phyloP scores from a whole-genome alignment of 148 eudicot species.

The Rhododendron griersonianum region DNA sequence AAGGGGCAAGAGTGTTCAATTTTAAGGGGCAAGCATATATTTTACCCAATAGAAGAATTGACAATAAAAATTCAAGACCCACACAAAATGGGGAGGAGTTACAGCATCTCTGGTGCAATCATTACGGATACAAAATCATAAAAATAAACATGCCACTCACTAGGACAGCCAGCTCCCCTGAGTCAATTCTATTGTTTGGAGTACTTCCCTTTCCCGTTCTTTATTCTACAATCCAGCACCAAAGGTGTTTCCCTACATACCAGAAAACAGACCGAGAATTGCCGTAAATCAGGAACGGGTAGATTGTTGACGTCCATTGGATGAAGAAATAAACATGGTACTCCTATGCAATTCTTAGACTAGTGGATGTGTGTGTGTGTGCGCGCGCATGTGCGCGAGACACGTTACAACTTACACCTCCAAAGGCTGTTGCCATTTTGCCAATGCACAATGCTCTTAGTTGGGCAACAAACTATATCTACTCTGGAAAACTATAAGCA shows the following conservation, averaged over 20 bases:
- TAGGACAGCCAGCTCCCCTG: conserved; percentile 1
- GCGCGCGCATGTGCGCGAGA: not conserved
- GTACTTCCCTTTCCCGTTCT: not conserved
- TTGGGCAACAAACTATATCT: not conserved
- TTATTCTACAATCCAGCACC: conserved; percentile 8
- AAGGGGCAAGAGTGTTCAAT: too few relatives aligned
- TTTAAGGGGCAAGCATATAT: too few relatives aligned
- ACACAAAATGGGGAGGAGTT: not conserved
- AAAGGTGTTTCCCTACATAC: conserved; percentile 7
- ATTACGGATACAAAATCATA: not conserved
- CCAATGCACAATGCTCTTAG: not conserved
- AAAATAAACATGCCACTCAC: conserved; percentile 10
- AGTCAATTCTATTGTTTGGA: not conserved
- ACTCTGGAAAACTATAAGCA: not conserved
- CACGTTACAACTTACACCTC: too few relatives aligned
- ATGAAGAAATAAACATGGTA: not conserved
- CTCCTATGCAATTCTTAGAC: not conserved
- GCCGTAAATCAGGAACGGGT: not conserved
- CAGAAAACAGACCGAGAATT: not conserved
- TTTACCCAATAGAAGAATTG: not conserved
- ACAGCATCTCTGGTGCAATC: not conserved
- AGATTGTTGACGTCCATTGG: not conserved
- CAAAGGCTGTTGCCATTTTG: not conserved
- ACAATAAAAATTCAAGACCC: not conserved
- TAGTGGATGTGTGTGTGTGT: not conserved